Base-by-base conservation (phyloP, 1,139 yeast species). In the Debaryomyces subglobosus region DNA sequence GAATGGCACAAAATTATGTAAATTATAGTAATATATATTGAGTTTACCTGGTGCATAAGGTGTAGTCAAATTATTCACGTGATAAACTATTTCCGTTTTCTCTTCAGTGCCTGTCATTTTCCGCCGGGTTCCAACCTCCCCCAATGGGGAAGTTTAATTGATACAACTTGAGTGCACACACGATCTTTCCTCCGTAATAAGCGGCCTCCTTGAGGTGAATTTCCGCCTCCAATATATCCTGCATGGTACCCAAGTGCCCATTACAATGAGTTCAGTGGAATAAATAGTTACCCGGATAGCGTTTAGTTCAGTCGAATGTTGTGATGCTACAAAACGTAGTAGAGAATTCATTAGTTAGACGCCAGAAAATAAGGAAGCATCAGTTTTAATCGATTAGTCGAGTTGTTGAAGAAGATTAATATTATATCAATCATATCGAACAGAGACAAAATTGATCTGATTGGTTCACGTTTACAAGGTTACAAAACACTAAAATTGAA, bases 261-360 rank as follows among this genome's bases (percentile, higher is more conserved):
- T 21, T 21, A 39, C 27, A 32, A 38, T 13, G 16, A 38, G 44
- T 36, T 24, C 44, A 23, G 23, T 18, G 15, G 20, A 20, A 10
- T 18, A 12, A 4, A 13, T 2, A 24, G 42, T 45, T 45, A 45
- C 48, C 48, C 48, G 48, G 24, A 27, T 23, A 24, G 27, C 33
- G 45, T 20, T 36, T 29, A 37, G 20, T 32, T 38, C 42, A 45
- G 41, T 47, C 50, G 46, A 39, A 43, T 47, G 50, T 47, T 47
- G 50, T 47, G 50, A 47, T 47, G 50, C 45, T 44, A 47, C 44
- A 39, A 39, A 39, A 27, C 20, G 25, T 37, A 29, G 41, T 35
- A 36, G 33, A 43, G 40, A 36, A 34, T 25, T 24, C 27, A 36
- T 35, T 29, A 27, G 18, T 16, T 29, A 36, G 45, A 27, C 35